Conservation (phyloP, 495 filamentous ascomycete genomes). For the Hypoxylon trugodes region DNA sequence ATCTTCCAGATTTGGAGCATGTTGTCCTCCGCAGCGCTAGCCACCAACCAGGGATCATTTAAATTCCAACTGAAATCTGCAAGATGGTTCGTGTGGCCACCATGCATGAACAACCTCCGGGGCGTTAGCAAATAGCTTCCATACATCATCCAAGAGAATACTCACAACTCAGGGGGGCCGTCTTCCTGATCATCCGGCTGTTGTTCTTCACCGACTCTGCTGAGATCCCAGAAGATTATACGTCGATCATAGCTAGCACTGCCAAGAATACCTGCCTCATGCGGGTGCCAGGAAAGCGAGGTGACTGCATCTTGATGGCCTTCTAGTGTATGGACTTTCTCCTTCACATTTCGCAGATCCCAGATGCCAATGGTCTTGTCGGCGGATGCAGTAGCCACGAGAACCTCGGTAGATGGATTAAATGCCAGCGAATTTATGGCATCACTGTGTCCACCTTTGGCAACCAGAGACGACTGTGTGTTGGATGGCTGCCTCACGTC, state of each 20-base stretch:
- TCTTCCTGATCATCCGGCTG: constrained; percentile 95
- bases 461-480: constrained; percentile 69
- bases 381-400: constrained; percentile 90
- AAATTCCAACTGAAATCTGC: constrained; percentile 98
- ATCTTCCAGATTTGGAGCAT: constrained; percentile 96
- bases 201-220: constrained; percentile 91
- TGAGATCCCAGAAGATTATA: constrained; percentile 96
- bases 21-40: constrained; percentile 96
- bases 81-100: constrained; percentile 95
- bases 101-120: constrained; percentile 92
- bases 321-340: constrained; percentile 84
- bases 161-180: constrained; percentile 92
- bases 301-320: constrained; percentile 89
- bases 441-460: constrained; percentile 76
- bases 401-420: constrained; percentile 84
- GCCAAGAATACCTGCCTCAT: constrained; percentile 84
- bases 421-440: constrained; percentile 95
- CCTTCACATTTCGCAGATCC: constrained; percentile 89
- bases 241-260: constrained; percentile 91
- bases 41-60: constrained; percentile 94
- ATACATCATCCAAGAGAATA: constrained; percentile 31
- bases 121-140: constrained; percentile 33
- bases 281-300: constrained; percentile 91
- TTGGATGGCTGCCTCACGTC: constrained; percentile 76
- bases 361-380: constrained; percentile 95